These are phyloP conservation scores for Agaricales sp. DNA, from an alignment of 1,284 basidiomycete genomes.

Conservation along the genomic window DNA sequence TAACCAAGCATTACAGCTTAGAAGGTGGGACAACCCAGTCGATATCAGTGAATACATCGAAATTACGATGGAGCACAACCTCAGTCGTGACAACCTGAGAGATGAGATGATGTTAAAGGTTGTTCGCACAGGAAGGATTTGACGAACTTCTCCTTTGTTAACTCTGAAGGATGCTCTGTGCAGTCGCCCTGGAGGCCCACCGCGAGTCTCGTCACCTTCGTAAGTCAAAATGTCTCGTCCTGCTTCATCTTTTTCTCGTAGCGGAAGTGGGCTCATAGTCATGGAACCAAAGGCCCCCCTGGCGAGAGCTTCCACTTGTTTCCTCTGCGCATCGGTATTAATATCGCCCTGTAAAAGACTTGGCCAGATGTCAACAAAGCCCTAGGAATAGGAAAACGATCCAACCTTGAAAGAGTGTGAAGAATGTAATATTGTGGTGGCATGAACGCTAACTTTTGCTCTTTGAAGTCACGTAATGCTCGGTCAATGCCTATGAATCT, in stretches of 20 bases:
- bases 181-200: conserved; percentile 43
- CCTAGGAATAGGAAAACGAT: conserved; percentile 22
- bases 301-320: conserved; percentile 36
- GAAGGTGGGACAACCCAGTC: not conserved
- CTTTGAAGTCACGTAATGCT: conserved; percentile 39
- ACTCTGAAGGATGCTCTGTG: conserved; percentile 43
- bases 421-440: conserved; percentile 66
- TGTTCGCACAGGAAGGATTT: no score
- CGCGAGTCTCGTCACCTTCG: conserved; percentile 58
- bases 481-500: conserved; percentile 45
- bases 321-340: conserved; percentile 34
- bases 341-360: conserved; percentile 30
- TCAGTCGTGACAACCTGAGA: conserved; percentile 1
- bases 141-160: conserved; percentile 35
- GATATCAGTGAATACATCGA: not conserved
- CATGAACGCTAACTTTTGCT: conserved; percentile 46
- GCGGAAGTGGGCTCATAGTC: conserved; percentile 40
- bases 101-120: not conserved
- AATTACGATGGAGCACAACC: conserved; percentile 1
- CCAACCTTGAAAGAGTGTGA: conserved; percentile 33
- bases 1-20: not conserved
- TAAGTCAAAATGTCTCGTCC: conserved; percentile 43
- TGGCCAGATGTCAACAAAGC: conserved; percentile 48
- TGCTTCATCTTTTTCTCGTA: conserved; percentile 26
- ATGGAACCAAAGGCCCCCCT: conserved; percentile 45